phyloP scores from a whole-genome alignment of 2,329 filamentous ascomycete genomes.

The Ciborinia camelliae region DNA sequence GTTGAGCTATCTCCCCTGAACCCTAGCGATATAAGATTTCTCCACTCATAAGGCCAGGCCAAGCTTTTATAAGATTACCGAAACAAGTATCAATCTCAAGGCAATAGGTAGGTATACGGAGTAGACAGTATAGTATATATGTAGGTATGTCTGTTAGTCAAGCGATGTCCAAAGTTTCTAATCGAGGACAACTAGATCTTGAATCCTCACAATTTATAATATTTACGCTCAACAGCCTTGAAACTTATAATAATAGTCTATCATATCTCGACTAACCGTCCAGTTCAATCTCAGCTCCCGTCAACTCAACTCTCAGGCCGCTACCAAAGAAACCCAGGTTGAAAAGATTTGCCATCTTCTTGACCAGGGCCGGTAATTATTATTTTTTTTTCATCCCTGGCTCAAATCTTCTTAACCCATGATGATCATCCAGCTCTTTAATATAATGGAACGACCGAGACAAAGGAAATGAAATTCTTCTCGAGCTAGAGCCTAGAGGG shows the following conservation, averaged over 20 bases:
- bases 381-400: neutral
- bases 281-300: neutral
- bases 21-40: neutral
- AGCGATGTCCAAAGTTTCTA: neutral
- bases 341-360: neutral
- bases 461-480: constrained; percentile 1
- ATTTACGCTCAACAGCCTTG: neutral
- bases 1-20: neutral
- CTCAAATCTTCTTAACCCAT: constrained; percentile 1
- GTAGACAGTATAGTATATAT: neutral
- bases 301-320: neutral
- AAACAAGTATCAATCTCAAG: neutral
- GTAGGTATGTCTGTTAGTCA: neutral
- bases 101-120: neutral
- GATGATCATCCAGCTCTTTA: neutral
- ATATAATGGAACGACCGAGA: constrained; percentile 1
- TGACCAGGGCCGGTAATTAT: neutral
- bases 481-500: neutral
- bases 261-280: neutral
- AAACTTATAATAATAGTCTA: no score
- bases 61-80: neutral
- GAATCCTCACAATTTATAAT: neutral
- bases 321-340: neutral
- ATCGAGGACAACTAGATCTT: neutral
- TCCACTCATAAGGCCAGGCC: constrained; percentile 9